Conservation (phyloP, 2,329 filamentous ascomycete species). For the Dothistroma pini region DNA sequence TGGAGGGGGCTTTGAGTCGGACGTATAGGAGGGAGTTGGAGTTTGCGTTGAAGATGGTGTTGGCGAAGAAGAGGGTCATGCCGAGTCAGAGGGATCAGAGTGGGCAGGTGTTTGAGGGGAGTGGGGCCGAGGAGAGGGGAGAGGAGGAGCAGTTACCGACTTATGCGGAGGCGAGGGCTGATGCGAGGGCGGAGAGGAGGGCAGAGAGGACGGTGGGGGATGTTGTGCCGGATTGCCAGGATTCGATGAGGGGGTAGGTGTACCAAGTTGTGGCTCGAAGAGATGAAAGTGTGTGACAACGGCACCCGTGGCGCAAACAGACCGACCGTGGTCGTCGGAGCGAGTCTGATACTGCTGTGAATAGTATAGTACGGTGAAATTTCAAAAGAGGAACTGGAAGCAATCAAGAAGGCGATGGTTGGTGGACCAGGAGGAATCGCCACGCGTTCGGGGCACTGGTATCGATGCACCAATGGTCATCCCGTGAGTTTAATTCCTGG, state of each 20-base stretch:
- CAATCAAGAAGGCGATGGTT: constrained; percentile 46
- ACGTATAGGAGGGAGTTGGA: constrained; percentile 3
- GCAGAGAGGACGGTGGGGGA: neutral
- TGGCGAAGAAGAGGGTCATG: constrained; percentile 11
- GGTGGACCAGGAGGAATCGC: constrained; percentile 23
- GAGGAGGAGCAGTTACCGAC: constrained; percentile 11
- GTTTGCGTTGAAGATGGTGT: constrained; percentile 4
- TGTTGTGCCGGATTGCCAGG: neutral
- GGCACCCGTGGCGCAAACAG: constrained; percentile 2
- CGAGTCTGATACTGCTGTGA: constrained; percentile 27
- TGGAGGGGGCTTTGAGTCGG: neutral
- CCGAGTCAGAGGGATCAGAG: constrained; percentile 16
- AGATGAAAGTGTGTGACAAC: neutral
- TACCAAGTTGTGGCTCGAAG: neutral
- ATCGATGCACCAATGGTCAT: constrained; percentile 55
- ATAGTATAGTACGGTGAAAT: constrained; percentile 27
- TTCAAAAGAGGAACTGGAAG: constrained; percentile 28
- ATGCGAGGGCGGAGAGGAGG: neutral
- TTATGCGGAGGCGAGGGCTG: constrained; percentile 15
- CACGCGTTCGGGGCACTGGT: constrained; percentile 55
- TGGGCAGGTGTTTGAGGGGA: constrained; percentile 2
- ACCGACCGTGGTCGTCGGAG: constrained; percentile 20
- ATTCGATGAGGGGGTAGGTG: neutral
- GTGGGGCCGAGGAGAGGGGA: neutral
- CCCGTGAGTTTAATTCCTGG: constrained; percentile 34